phyloP scores from a whole-genome alignment of 345 rosid genomes.

The Crucihimalaya himalaica region DNA sequence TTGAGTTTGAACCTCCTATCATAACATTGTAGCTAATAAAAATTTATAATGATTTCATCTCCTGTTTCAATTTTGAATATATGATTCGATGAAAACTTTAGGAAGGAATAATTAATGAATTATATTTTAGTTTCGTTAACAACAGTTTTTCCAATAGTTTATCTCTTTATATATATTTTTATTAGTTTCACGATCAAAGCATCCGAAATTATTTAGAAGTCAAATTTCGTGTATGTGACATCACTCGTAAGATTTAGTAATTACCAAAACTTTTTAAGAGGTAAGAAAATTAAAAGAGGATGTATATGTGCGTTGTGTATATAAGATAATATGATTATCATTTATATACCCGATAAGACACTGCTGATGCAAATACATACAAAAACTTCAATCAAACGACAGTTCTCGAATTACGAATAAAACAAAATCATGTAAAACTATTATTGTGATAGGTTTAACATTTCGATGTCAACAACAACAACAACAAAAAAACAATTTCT shows the following conservation, averaged over 20 bases:
- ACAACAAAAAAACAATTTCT: neutral
- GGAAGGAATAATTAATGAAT: neutral
- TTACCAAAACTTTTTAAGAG: neutral
- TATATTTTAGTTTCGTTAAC: neutral
- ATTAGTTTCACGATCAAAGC: neutral
- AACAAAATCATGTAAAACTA: constrained; percentile 21
- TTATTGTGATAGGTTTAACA: constrained; percentile 1
- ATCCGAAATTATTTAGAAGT: neutral
- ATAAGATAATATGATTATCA: neutral
- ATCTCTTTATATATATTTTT: neutral
- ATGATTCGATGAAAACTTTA: neutral
- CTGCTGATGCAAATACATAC: constrained; percentile 42
- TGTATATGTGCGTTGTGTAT: neutral
- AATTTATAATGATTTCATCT: neutral
- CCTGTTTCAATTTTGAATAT: neutral
- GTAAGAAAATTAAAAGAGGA: neutral
- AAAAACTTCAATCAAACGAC: constrained; percentile 36
- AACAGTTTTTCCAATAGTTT: neutral
- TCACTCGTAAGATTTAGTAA: constrained; percentile 11
- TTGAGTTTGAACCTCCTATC: neutral
- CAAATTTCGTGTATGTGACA: neutral
- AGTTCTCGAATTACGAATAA: constrained; percentile 35
- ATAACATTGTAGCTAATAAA: neutral
- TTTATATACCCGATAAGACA: constrained; percentile 9
- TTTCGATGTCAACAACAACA: no score